phyloP scores from a whole-genome alignment of 2,329 filamentous ascomycete genomes.

The Coniochaeta ligniaria region DNA sequence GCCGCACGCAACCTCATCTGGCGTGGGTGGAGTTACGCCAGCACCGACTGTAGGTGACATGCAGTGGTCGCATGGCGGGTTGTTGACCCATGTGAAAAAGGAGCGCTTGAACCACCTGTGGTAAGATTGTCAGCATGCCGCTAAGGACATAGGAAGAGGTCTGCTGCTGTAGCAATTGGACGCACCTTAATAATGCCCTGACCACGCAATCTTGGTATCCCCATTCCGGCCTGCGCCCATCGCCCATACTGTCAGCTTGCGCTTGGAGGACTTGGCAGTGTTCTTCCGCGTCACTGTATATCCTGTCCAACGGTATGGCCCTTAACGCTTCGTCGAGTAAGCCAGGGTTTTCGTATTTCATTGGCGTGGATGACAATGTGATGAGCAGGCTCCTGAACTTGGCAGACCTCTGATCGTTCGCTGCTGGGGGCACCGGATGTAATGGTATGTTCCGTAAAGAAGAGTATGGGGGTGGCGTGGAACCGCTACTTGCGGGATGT shows the following conservation, averaged over 20 bases:
- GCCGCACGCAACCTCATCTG: slow-evolving; percentile 83
- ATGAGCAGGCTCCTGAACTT: slow-evolving; percentile 79
- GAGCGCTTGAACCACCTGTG: slow-evolving; percentile 86
- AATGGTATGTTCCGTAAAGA: slow-evolving; percentile 42
- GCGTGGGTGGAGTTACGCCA: slow-evolving; percentile 77
- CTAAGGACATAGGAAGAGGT: neutral
- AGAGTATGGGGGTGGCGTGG: slow-evolving; percentile 39
- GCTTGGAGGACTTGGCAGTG: slow-evolving; percentile 83
- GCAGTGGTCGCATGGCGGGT: slow-evolving; percentile 79
- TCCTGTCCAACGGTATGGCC: slow-evolving; percentile 78
- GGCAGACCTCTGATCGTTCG: slow-evolving; percentile 56
- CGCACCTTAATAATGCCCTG: slow-evolving; percentile 73
- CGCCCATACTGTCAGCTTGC: slow-evolving; percentile 79
- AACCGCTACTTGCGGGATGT: slow-evolving; percentile 21
- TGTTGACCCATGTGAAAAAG: slow-evolving; percentile 97
- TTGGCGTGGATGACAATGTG: slow-evolving; percentile 79
- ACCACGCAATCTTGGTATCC: slow-evolving; percentile 97
- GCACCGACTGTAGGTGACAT: slow-evolving; percentile 73
- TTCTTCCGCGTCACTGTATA: slow-evolving; percentile 92
- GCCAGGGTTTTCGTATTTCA: slow-evolving; percentile 94
- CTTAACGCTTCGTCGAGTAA: slow-evolving; percentile 86
- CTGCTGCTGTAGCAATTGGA: slow-evolving; percentile 9
- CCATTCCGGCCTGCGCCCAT: slow-evolving; percentile 78
- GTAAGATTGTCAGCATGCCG: slow-evolving; percentile 4
- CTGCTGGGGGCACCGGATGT: slow-evolving; percentile 65